Percentiles rank a stretch among this genome's conserved stretches.
Evolutionary conservation across 1,284 basidiomycete genomes (phyloP).

Genomic region (Naganishia liquefaciens): DNA sequence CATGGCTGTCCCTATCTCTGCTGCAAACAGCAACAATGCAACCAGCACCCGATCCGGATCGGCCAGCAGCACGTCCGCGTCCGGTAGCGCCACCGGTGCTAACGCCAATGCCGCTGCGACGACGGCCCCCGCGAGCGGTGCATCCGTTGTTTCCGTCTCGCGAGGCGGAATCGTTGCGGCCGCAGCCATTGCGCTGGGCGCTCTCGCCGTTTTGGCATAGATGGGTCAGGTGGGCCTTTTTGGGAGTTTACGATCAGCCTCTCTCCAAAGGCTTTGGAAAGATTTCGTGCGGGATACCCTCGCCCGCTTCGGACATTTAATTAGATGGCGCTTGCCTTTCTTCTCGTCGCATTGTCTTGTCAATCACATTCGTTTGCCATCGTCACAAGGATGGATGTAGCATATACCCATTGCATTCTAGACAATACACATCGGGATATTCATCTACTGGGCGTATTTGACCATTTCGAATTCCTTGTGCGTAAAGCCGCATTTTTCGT

Average conservation of each 20-base stretch:
- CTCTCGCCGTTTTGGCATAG: constrained; percentile 21
- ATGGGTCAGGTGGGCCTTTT: background rate
- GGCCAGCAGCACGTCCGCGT: background rate
- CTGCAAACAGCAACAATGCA: constrained; percentile 12
- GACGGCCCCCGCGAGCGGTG: background rate
- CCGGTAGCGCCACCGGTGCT: constrained; percentile 3
- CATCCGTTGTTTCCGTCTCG: background rate
- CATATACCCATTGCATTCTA: constrained; percentile 17
- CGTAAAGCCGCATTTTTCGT: constrained; percentile 89
- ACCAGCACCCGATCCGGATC: constrained; percentile 39
- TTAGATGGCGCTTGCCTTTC: constrained; percentile 10
- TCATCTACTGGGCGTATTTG: constrained; percentile 13
- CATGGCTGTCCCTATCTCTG: constrained; percentile 31
- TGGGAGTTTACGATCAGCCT: constrained; percentile 23
- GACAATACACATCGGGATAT: too few relatives aligned
- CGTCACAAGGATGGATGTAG: constrained; percentile 12
- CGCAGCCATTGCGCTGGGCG: constrained; percentile 8
- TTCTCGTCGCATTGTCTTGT: constrained; percentile 1
- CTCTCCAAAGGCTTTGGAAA: constrained; percentile 1
- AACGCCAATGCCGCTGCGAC: background rate
- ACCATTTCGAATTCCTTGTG: constrained; percentile 90
- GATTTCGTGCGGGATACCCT: background rate
- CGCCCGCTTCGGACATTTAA: constrained; percentile 8
- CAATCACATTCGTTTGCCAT: constrained; percentile 21
- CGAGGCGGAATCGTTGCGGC: constrained; percentile 5